phyloP scores from a whole-genome alignment of 2,329 filamentous ascomycete genomes.

The Cordyceps militaris region DNA sequence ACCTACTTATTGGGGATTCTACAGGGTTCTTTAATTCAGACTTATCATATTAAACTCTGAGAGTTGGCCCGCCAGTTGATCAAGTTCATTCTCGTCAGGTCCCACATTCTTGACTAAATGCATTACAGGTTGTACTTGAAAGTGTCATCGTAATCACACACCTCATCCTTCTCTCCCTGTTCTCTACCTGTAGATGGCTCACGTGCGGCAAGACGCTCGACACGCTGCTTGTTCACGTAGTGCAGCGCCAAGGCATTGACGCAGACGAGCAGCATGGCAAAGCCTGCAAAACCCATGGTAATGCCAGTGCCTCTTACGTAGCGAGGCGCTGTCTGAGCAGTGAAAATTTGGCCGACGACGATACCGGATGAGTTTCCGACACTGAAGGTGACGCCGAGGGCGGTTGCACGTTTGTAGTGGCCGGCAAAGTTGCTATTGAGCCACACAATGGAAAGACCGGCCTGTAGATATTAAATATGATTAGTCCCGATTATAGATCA shows the following conservation, averaged over 20 bases:
- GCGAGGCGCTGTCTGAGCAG: not conserved
- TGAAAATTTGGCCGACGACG: not conserved
- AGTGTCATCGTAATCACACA: not conserved
- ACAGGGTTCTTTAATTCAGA: too few relatives aligned
- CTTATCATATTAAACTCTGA: too few relatives aligned
- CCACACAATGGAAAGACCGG: not conserved
- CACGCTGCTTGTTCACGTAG: not conserved
- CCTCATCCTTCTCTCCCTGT: not conserved
- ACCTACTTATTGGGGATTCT: too few relatives aligned
- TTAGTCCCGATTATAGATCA: not conserved
- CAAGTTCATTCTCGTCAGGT: too few relatives aligned
- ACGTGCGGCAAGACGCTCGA: not conserved
- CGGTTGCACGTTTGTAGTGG: not conserved
- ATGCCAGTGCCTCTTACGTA: not conserved
- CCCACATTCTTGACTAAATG: too few relatives aligned
- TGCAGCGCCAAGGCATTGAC: not conserved
- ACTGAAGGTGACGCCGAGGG: not conserved
- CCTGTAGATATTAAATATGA: not conserved
- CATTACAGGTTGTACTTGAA: not conserved
- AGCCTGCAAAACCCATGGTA: not conserved
- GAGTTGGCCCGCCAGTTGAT: too few relatives aligned
- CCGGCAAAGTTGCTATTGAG: not conserved
- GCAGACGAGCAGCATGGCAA: not conserved
- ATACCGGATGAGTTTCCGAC: not conserved
- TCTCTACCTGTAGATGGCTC: not conserved